Evolutionary conservation across 257 asterid species (phyloP).

Genomic region (Galeopsis tetrahit): DNA sequence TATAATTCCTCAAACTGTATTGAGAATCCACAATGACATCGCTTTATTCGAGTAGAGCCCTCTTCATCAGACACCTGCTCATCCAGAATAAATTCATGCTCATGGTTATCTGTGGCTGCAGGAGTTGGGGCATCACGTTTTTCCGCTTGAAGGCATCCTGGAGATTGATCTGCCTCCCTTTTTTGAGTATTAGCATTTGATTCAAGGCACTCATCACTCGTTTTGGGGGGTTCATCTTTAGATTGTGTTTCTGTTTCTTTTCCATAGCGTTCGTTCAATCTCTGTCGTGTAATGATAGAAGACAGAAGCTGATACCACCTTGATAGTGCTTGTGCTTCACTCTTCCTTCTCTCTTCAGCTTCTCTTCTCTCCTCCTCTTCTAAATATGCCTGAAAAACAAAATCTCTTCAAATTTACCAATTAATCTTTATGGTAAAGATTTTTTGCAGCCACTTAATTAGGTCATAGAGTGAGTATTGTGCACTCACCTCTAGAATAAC

Average conservation of each 20-base stretch:
- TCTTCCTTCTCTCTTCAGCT: constrained; percentile 63
- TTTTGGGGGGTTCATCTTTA: constrained; percentile 35
- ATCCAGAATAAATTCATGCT: constrained; percentile 58
- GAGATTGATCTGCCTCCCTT: constrained; percentile 20
- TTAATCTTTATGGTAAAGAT: background rate
- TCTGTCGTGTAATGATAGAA: constrained; percentile 78
- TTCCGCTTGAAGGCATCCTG: constrained; percentile 32
- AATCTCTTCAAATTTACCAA: constrained; percentile 25
- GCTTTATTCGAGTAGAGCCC: constrained; percentile 49
- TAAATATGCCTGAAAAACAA: constrained; percentile 62
- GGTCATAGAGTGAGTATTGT: background rate
- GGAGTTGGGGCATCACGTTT: constrained; percentile 11
- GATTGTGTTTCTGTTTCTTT: constrained; percentile 45
- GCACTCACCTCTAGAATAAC: constrained; percentile 72
- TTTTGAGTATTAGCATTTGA: constrained; percentile 31
- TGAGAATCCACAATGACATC: constrained; percentile 83
- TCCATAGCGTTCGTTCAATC: constrained; percentile 67
- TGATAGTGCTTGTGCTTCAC: constrained; percentile 73
- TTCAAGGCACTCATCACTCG: constrained; percentile 29
- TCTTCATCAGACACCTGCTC: constrained; percentile 55
- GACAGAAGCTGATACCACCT: constrained; percentile 99
- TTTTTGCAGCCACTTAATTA: background rate
- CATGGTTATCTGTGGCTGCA: constrained; percentile 54
- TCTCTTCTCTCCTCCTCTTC: constrained; percentile 89
- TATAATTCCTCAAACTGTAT: constrained; percentile 74